These are phyloP conservation scores for Chaetomium fimeti DNA, from an alignment of 495 filamentous ascomycete species.

Conservation along the genomic window DNA sequence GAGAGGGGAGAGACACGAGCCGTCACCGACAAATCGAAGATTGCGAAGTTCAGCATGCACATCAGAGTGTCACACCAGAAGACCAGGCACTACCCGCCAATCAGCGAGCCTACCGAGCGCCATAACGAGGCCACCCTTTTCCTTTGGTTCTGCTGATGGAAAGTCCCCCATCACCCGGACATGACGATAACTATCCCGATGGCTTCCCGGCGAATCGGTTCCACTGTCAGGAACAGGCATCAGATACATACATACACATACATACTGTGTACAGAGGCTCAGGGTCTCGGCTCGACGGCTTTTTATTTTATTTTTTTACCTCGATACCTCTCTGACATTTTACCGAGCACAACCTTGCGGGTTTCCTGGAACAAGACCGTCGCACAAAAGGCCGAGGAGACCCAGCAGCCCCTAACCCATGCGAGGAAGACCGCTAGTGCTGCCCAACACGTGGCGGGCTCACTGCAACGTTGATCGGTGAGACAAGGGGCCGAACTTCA, in stretches of 20 bases:
- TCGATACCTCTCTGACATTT: background rate
- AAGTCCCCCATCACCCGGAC: too few relatives aligned
- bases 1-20: background rate
- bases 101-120: background rate
- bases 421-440: slow-evolving; percentile 3
- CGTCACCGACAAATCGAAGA: background rate
- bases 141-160: background rate
- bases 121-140: background rate
- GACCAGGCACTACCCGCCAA: background rate
- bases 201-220: background rate
- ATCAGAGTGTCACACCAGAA: background rate
- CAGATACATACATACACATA: too few relatives aligned
- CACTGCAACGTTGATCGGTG: slow-evolving; percentile 18
- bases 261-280: too few relatives aligned
- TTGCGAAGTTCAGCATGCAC: background rate
- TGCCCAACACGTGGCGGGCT: slow-evolving; percentile 17
- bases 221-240: background rate
- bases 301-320: background rate
- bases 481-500: background rate
- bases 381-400: background rate
- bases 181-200: too few relatives aligned
- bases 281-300: background rate
- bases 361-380: background rate
- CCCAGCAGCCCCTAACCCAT: background rate
- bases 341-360: background rate